Percentiles rank a stretch among this genome's conserved stretches.
Evolutionary conservation across 2,329 filamentous ascomycete genomes (phyloP).

Genomic region (Thermoascus crustaceus): DNA sequence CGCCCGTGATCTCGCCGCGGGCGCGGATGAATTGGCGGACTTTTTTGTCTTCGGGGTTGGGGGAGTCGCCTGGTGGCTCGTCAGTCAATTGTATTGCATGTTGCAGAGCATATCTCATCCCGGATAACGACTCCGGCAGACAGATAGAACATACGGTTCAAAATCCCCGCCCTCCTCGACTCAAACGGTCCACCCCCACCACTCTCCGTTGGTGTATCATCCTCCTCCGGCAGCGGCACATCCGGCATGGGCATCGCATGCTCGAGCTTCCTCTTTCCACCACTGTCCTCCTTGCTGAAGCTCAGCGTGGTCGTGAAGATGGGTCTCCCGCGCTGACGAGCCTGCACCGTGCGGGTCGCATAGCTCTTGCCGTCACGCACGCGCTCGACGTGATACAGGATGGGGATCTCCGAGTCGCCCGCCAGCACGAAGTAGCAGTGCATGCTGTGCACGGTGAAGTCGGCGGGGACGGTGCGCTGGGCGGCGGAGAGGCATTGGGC

Average conservation of each 20-base stretch:
- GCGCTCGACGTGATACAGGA: slow-evolving; percentile 90
- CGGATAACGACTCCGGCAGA: neutral
- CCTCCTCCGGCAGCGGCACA: slow-evolving; percentile 34
- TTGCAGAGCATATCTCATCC: no score
- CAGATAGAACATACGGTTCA: slow-evolving; percentile 41
- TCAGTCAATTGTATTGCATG: no score
- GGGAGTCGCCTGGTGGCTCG: slow-evolving; percentile 34
- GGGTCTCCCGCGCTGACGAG: slow-evolving; percentile 73
- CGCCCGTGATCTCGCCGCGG: slow-evolving; percentile 62
- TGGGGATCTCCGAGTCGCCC: slow-evolving; percentile 73
- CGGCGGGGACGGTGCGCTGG: slow-evolving; percentile 69
- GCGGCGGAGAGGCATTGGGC: slow-evolving; percentile 84
- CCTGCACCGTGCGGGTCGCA: slow-evolving; percentile 91
- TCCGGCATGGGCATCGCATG: slow-evolving; percentile 59
- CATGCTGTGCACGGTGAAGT: slow-evolving; percentile 88
- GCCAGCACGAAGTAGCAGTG: slow-evolving; percentile 98
- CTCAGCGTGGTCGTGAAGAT: slow-evolving; percentile 96
- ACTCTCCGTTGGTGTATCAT: slow-evolving; percentile 15
- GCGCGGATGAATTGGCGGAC: slow-evolving; percentile 48
- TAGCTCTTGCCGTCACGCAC: slow-evolving; percentile 86
- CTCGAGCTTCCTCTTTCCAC: slow-evolving; percentile 48
- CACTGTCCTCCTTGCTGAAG: slow-evolving; percentile 59
- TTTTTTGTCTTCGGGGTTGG: slow-evolving; percentile 57
- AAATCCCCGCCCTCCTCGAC: slow-evolving; percentile 48
- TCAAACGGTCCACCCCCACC: slow-evolving; percentile 47